These are phyloP conservation scores for Peronospora destructor DNA, from an alignment of 352 stramenopile species.

Conservation along the genomic window DNA sequence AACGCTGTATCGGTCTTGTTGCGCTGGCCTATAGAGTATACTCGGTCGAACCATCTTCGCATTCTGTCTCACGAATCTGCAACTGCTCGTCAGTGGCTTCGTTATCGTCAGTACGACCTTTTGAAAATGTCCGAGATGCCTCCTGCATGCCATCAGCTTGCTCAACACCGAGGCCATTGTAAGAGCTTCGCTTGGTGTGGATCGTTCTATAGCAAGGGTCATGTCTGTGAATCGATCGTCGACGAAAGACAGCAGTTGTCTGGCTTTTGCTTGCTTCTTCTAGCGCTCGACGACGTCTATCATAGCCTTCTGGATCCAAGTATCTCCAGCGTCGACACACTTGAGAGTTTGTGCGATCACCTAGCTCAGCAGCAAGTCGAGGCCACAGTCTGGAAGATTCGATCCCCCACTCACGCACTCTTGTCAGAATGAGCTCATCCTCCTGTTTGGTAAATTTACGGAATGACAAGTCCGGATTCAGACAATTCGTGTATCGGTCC, in stretches of 20 bases:
- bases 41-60: constrained; percentile 8
- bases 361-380: constrained; percentile 36
- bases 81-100: neutral
- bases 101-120: neutral
- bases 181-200: constrained; percentile 33
- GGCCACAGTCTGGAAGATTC: constrained; percentile 35
- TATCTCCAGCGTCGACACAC: constrained; percentile 36
- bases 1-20: neutral
- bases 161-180: constrained; percentile 25
- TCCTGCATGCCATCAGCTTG: neutral
- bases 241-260: constrained; percentile 45
- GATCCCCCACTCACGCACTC: constrained; percentile 36
- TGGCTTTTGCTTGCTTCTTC: constrained; percentile 18
- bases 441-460: constrained; percentile 48
- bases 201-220: constrained; percentile 4
- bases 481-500: constrained; percentile 59
- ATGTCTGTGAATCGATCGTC: constrained; percentile 29
- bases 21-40: constrained; percentile 4
- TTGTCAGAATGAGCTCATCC: constrained; percentile 35
- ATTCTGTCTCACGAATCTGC: constrained; percentile 1
- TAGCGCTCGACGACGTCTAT: constrained; percentile 24
- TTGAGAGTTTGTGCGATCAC: constrained; percentile 46
- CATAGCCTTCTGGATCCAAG: constrained; percentile 34
- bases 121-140: neutral
- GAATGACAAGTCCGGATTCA: constrained; percentile 63